Conservation (phyloP, 2,329 filamentous ascomycete genomes). For the Monosporascus sp. region DNA sequence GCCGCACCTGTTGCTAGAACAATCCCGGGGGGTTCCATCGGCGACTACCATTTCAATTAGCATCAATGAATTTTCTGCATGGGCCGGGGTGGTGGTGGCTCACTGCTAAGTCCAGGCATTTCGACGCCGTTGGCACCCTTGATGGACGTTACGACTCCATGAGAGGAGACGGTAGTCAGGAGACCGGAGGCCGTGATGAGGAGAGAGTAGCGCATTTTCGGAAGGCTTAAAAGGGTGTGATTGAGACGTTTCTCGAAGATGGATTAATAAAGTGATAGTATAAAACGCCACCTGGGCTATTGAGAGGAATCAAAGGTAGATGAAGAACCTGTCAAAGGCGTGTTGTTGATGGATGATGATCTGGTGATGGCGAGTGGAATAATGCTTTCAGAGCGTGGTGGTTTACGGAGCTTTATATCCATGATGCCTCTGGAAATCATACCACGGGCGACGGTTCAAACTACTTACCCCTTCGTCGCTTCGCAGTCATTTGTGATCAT, state of each 20-base stretch:
- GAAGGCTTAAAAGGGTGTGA: not conserved
- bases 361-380: constrained; percentile 3
- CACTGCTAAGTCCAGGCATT: constrained; percentile 27
- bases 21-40: constrained; percentile 65
- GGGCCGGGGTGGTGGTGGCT: not conserved
- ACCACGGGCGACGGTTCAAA: too few species aligned
- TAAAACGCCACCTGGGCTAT: constrained; percentile 24
- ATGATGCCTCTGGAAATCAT: too few species aligned
- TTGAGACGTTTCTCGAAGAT: not conserved
- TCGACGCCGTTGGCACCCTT: constrained; percentile 26
- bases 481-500: too few species aligned
- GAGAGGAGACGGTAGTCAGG: constrained; percentile 21
- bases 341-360: too few species aligned
- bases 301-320: constrained; percentile 9
- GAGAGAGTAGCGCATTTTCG: constrained; percentile 25
- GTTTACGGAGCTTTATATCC: too few species aligned
- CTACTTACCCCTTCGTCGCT: too few species aligned
- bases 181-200: constrained; percentile 20
- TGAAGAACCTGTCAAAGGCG: constrained; percentile 9
- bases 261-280: constrained; percentile 3
- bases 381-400: too few species aligned
- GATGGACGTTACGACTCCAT: constrained; percentile 27
- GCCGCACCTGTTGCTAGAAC: constrained; percentile 54
- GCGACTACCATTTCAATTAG: constrained; percentile 35
- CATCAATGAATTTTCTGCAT: not conserved